phyloP scores from a whole-genome alignment of 352 stramenopile species.

The Globisporangium takayamanum region DNA sequence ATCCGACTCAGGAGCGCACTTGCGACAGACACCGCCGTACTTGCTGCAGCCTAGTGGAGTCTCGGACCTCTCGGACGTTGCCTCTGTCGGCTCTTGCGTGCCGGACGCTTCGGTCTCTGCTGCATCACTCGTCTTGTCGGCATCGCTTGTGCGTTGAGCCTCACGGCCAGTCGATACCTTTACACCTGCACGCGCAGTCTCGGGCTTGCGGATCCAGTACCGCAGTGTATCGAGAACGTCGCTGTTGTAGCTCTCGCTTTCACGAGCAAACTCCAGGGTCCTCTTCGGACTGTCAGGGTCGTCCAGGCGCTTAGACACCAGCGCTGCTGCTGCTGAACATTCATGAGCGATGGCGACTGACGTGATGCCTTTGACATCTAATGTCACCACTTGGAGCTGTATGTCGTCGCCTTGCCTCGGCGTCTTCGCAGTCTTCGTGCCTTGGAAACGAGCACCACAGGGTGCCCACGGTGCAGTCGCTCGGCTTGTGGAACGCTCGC shows the following conservation, averaged over 20 bases:
- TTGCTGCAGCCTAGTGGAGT: conserved; percentile 15
- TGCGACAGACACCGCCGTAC: conserved; percentile 19
- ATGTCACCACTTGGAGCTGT: neutral
- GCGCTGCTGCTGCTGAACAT: neutral
- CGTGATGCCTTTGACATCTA: no score
- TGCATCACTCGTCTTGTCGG: neutral
- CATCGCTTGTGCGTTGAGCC: neutral
- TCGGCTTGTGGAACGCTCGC: neutral
- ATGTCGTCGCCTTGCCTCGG: neutral
- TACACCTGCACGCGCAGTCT: neutral
- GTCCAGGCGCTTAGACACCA: no score
- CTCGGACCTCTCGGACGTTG: neutral
- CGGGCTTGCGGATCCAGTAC: conserved; percentile 7
- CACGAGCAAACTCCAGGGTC: neutral
- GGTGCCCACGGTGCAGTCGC: conserved; percentile 37
- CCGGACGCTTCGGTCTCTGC: neutral
- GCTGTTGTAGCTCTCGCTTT: neutral
- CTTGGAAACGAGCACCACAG: conserved; percentile 21
- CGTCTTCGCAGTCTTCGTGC: neutral
- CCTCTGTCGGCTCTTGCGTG: neutral
- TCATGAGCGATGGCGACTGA: no score
- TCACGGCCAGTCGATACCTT: neutral
- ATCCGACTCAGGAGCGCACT: conserved; percentile 1
- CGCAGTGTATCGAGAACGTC: conserved; percentile 10
- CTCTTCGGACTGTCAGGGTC: no score